Conservation (phyloP, 2,329 filamentous ascomycete genomes). For the Lachnellula cervina region DNA sequence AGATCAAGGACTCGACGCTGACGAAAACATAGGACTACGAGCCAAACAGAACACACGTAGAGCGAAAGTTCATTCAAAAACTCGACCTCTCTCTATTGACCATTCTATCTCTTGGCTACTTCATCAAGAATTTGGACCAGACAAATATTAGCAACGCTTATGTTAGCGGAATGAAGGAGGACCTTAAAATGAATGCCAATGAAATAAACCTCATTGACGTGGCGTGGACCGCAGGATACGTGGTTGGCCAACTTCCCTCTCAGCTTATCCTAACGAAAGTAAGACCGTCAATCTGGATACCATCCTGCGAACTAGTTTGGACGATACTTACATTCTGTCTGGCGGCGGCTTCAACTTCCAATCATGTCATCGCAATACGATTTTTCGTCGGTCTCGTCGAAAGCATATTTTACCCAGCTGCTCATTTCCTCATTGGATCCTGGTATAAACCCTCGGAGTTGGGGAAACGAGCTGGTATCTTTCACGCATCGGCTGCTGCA, state of each 20-base stretch:
- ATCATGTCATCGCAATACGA: slow-evolving; percentile 36
- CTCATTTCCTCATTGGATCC: slow-evolving; percentile 34
- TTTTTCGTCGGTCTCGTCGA: slow-evolving; percentile 39
- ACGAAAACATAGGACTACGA: slow-evolving; percentile 22
- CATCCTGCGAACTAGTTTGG: slow-evolving; percentile 37
- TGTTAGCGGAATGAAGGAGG: slow-evolving; percentile 43
- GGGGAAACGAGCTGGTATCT: slow-evolving; percentile 39
- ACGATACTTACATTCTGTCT: slow-evolving; percentile 34
- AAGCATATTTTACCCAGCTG: slow-evolving; percentile 25
- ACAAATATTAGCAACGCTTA: slow-evolving; percentile 36
- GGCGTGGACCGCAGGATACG: slow-evolving; percentile 51
- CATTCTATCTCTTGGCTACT: slow-evolving; percentile 27
- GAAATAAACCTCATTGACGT: slow-evolving; percentile 37
- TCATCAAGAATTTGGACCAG: slow-evolving; percentile 29
- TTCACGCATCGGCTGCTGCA: slow-evolving; percentile 35
- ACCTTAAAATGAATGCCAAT: slow-evolving; percentile 42
- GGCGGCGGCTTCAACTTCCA: slow-evolving; percentile 32
- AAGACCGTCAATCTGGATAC: slow-evolving; percentile 41
- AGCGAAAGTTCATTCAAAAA: slow-evolving; percentile 26
- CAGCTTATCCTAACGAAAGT: slow-evolving; percentile 38
- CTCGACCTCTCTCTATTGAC: slow-evolving; percentile 26
- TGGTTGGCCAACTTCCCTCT: slow-evolving; percentile 41
- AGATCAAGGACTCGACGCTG: neutral
- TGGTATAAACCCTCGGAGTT: slow-evolving; percentile 43
- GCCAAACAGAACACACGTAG: slow-evolving; percentile 14